These are phyloP conservation scores for Ceratocystis lukuohia DNA, from an alignment of 2,329 filamentous ascomycete genomes.

Conservation along the genomic window DNA sequence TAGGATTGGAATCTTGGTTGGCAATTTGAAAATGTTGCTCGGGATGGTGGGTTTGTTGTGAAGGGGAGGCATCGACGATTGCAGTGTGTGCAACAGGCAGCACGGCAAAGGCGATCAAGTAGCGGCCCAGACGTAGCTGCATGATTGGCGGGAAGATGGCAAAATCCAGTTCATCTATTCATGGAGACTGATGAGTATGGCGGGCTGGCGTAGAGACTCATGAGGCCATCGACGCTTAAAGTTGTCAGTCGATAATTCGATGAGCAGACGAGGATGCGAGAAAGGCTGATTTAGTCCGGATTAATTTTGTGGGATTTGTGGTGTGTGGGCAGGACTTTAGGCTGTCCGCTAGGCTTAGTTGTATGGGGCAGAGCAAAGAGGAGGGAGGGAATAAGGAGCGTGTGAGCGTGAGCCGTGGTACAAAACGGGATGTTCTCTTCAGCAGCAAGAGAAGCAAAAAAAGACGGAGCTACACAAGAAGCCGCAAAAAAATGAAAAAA, in stretches of 20 bases:
- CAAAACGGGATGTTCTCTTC: background rate
- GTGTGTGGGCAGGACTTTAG: background rate
- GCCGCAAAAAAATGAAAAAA: background rate
- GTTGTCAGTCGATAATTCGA: constrained; percentile 2
- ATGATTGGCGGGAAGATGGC: constrained; percentile 17
- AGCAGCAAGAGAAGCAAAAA: background rate
- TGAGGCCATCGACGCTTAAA: constrained; percentile 18
- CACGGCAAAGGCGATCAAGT: constrained; percentile 19
- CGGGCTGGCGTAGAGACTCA: constrained; percentile 17
- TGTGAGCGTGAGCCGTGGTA: background rate
- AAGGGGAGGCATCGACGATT: constrained; percentile 16
- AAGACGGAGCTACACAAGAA: no score
- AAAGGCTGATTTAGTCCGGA: background rate
- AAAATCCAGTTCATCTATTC: constrained; percentile 17
- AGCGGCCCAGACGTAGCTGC: constrained; percentile 18
- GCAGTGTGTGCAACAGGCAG: constrained; percentile 19
- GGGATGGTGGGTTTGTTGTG: constrained; percentile 16
- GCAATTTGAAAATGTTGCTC: constrained; percentile 4
- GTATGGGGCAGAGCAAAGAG: background rate
- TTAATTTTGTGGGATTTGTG: constrained; percentile 4
- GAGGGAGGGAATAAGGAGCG: background rate
- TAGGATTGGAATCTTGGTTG: background rate
- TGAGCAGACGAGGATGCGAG: background rate
- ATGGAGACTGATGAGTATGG: constrained; percentile 13
- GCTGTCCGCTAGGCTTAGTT: background rate